Base-by-base conservation (phyloP, 441 rosid genomes). In the Croton laevigatus region DNA sequence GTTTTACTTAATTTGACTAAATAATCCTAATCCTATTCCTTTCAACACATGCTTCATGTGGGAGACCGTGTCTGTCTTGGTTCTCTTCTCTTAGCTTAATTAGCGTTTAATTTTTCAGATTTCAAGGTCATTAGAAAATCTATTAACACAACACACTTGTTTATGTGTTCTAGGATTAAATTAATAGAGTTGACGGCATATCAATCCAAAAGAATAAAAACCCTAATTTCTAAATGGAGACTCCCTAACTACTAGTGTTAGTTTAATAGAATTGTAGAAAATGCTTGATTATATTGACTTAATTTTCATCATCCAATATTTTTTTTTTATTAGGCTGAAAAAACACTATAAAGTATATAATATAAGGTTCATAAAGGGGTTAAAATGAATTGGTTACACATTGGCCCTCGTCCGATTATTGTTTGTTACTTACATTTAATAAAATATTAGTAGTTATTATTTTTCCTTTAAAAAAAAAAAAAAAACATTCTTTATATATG, bases 11-110 rank as follows among this genome's bases (percentile, higher is more conserved):
- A 82, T 81, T n/a, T 79, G 82, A 83, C 78, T 81, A 73, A 80
- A 27, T 27, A 27, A 27, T 27, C 32, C 32, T 27, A 27, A 27
- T 27, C 32, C 32, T 27, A 27, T 27, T 82, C 80, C 80, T 77
- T 58, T 77, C 59, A 76, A 79, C 86, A 87, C 90, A 85, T 88
- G 94, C 81, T 71, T 58, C 90, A 78, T 84, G 94, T 90, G 92
- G 97, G 93, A 80, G 90, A 87, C 95, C 69, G 91, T 81, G 93
- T 78, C 83, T 80, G 93, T 78, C 83, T 59, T 20, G 71, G 72
- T 80, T 81, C 79, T 70, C 75, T 48, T 81, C 79, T 70, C 75
- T 48, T 57, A 49, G 66, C 71, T 49, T 45, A 58, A 62, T 42
- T 54, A n/a, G 59, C 54, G 65, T 46, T 22, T 23, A 63, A 58